Evolutionary conservation across 2,329 filamentous ascomycete genomes (phyloP), one percentile per base, ranked within the genome.

Genomic region (Epichloe coenophiala): DNA sequence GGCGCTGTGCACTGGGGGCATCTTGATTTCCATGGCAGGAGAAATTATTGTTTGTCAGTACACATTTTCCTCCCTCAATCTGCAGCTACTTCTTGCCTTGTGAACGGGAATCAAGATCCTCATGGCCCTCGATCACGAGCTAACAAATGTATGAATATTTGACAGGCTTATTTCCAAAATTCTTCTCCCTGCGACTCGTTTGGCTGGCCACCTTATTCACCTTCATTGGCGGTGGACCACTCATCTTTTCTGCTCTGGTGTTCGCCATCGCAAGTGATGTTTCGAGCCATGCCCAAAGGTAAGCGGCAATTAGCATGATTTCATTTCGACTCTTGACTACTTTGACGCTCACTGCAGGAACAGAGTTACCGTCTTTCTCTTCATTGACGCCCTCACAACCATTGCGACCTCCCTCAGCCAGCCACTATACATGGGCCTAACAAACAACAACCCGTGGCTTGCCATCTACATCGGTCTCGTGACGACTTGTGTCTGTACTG

Each of bases 251-350:
- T 31, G 50, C 45, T 21, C 27, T 51, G 23, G 40, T 48, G 8
- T 48, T 39, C 15, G 50, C 45, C 23, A 48, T 51, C 35, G 50
- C 50, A 11, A 51, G 40, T 33, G 50, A 51, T 27, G 45, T 51
- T 19, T 36, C 45, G 11, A 45, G 35, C 41, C 15, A 51, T 43
- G 45, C 39, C 13, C 40, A 45, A 17, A 45, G 50, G 50, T 51
- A 37, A 39, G 38, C 17, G 9, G 27, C 46, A 7, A 8, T 13
- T 9, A 5, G 11, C n/a, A 35, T 7, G 7, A 35, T 11, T 37
- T 12, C 15, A 4, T 35, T 17, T 31, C 7, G 2, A 31, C 3
- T 9, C 3, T 8, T 9, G 27, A 8, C 7, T 31, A 31, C n/a
- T 15, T 23, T 50, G 42, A 45, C 19, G 11, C 40, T 43, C 11